These are phyloP conservation scores for Apiospora pterosperma DNA, from an alignment of 2,329 filamentous ascomycete genomes.

Conservation along the genomic window DNA sequence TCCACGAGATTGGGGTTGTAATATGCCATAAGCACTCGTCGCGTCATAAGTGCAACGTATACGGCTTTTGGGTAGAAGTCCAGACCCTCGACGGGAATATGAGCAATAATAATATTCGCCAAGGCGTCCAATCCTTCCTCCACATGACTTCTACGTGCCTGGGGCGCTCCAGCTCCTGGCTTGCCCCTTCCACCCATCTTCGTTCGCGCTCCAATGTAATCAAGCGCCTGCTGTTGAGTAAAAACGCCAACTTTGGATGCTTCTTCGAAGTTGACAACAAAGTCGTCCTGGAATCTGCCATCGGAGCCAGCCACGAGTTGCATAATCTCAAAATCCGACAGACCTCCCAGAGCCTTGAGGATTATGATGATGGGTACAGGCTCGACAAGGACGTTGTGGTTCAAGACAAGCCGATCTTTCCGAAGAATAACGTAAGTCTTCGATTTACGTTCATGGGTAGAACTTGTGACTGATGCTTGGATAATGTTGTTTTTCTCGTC, in stretches of 20 bases:
- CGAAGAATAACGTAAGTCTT: conserved; percentile 96
- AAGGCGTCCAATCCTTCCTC: conserved; percentile 92
- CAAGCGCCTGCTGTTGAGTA: conserved; percentile 92
- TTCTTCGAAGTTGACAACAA: conserved; percentile 93
- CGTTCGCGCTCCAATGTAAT: conserved; percentile 83
- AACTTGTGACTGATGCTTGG: conserved; percentile 94
- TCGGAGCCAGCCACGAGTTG: conserved; percentile 86
- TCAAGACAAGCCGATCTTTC: conserved; percentile 84
- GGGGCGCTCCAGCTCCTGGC: conserved; percentile 46
- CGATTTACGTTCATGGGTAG: conserved; percentile 94
- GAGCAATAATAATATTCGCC: conserved; percentile 88
- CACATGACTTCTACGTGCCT: conserved; percentile 71
- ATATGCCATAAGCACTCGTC: conserved; percentile 91
- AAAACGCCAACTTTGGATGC: conserved; percentile 78
- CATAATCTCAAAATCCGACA: conserved; percentile 93
- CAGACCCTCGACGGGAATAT: conserved; percentile 85
- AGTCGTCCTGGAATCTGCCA: conserved; percentile 87
- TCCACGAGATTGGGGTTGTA: conserved; percentile 88
- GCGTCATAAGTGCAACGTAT: conserved; percentile 95
- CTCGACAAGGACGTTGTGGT: conserved; percentile 90
- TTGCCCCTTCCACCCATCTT: conserved; percentile 75
- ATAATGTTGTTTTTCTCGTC: conserved; percentile 90
- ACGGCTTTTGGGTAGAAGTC: conserved; percentile 97
- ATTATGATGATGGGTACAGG: conserved; percentile 93
- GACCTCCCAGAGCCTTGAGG: conserved; percentile 87